Evolutionary conservation across 805 yeast genomes (phyloP), one percentile per base, ranked within the genome.

Genomic region (Candida tallmaniae): DNA sequence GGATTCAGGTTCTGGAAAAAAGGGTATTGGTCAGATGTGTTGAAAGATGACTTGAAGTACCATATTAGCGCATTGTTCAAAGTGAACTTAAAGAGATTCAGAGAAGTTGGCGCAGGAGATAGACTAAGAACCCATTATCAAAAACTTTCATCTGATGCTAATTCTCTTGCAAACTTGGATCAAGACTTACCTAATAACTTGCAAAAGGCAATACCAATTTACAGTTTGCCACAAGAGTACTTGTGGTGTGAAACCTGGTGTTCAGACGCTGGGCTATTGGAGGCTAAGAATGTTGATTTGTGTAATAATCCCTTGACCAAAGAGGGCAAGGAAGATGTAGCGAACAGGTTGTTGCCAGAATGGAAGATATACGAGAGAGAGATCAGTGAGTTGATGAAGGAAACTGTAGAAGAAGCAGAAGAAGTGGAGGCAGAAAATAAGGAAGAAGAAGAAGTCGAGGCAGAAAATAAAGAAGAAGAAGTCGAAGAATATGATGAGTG

Each of bases 201-300:
- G 46, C 97, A 93, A 56, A 48, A 65, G 15, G 55, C 58, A 19
- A 56, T 90, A 20, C 81, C 80, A 32, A 87, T 87, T 13, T 73
- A 65, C 48, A 80, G 93, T 6, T 62, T 86, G 28, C 84, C 87
- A 3, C 80, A 80, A 45, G 89, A 84, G 29, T 86, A 95, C 94
- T 62, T 85, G 24, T 87, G 95, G 95, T 87, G 95, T 59, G 95
- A 86, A 51, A 86, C 95, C 0, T 86, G 95, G 95, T 84, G 95
- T 55, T 68, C 78, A 20, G 84, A 79, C 42, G 81, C 71, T 32
- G 62, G 75, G 22, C 58, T 81, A 38, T 54, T 53, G 35, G 60
- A 62, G 0, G 95, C 95, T 2, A 83, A 78, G 52, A 82, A 89
- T 8, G 83, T 86, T 41, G 95, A 86, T 49, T 60, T 86, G 41